Evolutionary conservation across 371 early-diverging fungal species (phyloP), one percentile per base, ranked within the genome.

Genomic region (Nematocida ironsii): DNA sequence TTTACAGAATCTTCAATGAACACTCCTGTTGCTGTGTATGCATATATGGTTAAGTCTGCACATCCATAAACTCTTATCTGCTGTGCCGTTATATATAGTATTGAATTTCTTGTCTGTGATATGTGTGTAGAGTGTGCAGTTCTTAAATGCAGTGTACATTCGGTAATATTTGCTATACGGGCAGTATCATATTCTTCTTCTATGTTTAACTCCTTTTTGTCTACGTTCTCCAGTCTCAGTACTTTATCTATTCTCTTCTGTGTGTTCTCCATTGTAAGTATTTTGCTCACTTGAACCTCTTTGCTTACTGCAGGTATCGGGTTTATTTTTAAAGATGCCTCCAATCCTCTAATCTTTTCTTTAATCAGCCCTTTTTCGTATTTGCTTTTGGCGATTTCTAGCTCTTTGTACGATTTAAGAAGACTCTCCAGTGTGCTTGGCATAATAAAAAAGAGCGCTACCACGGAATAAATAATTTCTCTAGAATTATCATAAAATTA

Each of bases 11-110:
- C 48, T 56, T 78, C 80, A 5, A 78, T 25, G 50, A 40, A 70
- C 18, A 78, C 80, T 9, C 80, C 80, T 45, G 80, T 78, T 71
- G 42, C 44, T 55, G 71, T 70, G 61, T 78, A 78, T 45, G 62
- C 80, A 27, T 57, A 61, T 47, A 78, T 20, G 9, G 44, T 70
- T 9, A 78, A 3, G 27, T 78, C 58, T 11, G n/a, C 20, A 39
- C 80, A 69, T 13, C 20, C 18, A 7, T 23, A 27, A 0, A 78
- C 2, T 50, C 80, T 5, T 6, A 78, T 45, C 44, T 78, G 80
- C 20, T 69, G 61, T 5, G 70, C 69, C 44, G 27, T 70, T 4
- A 78, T 18, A 23, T 78, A 68, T 9, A 78, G 16, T 5, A 60
- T 11, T 18, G 70, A 70, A 27, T 69, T 23, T 6, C 9, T 25